A percentile compares a stretch with the other conserved stretches of the same genome.
These are phyloP conservation scores for Clitoria ternatea DNA, from an alignment of 306 rosid species.

Conservation along the genomic window DNA sequence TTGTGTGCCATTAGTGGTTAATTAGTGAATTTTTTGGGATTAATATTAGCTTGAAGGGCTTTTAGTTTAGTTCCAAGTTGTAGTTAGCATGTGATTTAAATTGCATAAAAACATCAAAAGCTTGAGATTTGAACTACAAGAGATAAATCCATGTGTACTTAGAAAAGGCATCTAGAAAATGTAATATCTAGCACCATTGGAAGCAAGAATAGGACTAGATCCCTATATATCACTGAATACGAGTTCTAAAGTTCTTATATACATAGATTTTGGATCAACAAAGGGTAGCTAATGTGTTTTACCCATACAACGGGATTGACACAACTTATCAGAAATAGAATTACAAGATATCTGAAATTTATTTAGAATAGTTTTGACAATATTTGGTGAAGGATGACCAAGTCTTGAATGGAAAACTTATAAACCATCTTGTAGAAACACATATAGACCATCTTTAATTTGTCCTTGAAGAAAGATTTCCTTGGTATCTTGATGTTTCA, in stretches of 20 bases:
- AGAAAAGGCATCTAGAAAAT: not conserved
- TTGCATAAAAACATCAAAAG: not conserved
- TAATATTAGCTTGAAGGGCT: not conserved
- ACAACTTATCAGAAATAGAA: no score
- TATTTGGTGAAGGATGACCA: not conserved
- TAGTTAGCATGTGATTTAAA: not conserved
- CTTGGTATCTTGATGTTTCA: not conserved
- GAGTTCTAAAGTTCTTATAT: not conserved
- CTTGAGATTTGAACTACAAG: not conserved
- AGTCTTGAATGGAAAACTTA: not conserved
- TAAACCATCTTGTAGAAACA: not conserved
- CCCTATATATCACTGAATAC: not conserved
- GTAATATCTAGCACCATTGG: not conserved
- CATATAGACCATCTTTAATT: not conserved
- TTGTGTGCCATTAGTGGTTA: no score
- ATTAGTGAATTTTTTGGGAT: not conserved
- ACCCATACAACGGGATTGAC: not conserved
- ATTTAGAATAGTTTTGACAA: not conserved
- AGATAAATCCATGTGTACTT: no score
- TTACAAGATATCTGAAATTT: no score
- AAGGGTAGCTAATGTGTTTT: not conserved
- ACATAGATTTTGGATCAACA: not conserved
- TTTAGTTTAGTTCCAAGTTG: not conserved
- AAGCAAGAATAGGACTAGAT: not conserved
- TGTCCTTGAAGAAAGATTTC: not conserved